Percentiles rank a stretch among this genome's conserved stretches.
Evolutionary conservation across 108 stramenopile species (phyloP).

Genomic region (Skeletonema tropicum): DNA sequence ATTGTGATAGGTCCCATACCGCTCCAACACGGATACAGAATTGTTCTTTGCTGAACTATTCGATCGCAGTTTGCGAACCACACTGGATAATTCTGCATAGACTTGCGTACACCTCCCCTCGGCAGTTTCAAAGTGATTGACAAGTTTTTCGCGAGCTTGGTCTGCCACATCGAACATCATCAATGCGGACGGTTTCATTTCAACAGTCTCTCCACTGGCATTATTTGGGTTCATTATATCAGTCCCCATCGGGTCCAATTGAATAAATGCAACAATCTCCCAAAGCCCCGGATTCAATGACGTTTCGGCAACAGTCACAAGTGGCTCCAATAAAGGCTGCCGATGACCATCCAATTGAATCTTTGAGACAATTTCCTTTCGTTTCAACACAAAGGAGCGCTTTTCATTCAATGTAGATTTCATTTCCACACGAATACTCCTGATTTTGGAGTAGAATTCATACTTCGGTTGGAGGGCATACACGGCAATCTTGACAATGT

Average conservation of each 20-base stretch:
- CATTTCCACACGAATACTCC: slow-evolving; percentile 17
- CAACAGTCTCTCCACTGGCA: slow-evolving; percentile 15
- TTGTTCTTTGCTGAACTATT: background rate
- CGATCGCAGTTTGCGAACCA: slow-evolving; percentile 29
- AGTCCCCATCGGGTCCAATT: slow-evolving; percentile 21
- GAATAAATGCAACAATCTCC: slow-evolving; percentile 22
- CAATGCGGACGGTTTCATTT: slow-evolving; percentile 12
- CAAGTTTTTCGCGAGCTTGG: background rate
- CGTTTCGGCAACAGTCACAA: slow-evolving; percentile 13
- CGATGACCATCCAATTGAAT: slow-evolving; percentile 11
- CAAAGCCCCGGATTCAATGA: slow-evolving; percentile 28
- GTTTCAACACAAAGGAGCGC: slow-evolving; percentile 13
- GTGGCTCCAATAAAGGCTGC: slow-evolving; percentile 2
- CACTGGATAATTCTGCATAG: slow-evolving; percentile 24
- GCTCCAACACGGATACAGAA: background rate
- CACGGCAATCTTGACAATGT: slow-evolving; percentile 13
- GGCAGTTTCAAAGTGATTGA: slow-evolving; percentile 20
- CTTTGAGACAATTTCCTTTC: slow-evolving; percentile 22
- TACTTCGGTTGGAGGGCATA: slow-evolving; percentile 22
- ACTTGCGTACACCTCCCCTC: slow-evolving; percentile 31
- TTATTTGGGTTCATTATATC: slow-evolving; percentile 20
- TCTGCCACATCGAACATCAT: slow-evolving; percentile 15
- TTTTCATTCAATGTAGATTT: slow-evolving; percentile 5
- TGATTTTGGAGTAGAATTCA: slow-evolving; percentile 41
- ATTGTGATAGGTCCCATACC: slow-evolving; percentile 40